Conservation (phyloP, 805 yeast genomes). For the Pichia cabralensis region DNA sequence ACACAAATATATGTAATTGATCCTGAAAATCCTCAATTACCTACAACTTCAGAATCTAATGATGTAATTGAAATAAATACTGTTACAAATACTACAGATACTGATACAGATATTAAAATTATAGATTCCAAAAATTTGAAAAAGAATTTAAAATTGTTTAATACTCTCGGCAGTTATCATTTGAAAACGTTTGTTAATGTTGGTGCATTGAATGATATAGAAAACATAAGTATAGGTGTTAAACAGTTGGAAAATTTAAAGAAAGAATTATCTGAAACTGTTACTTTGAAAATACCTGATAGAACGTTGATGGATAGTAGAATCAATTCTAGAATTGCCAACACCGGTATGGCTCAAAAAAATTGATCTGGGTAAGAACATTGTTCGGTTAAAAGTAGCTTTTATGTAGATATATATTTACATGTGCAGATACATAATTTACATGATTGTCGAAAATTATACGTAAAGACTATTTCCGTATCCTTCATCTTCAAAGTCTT, state of each 20-base stretch:
- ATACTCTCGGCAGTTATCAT: constrained; percentile 46
- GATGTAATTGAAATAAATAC: too few species aligned
- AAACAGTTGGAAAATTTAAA: constrained; percentile 53
- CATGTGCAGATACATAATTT: too few species aligned
- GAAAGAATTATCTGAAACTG: constrained; percentile 54
- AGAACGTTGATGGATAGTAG: constrained; percentile 76
- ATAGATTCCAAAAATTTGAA: neutral
- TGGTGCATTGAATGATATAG: constrained; percentile 64
- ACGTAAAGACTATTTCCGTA: too few species aligned
- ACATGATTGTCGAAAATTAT: too few species aligned
- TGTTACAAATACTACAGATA: neutral
- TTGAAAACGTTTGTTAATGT: constrained; percentile 64
- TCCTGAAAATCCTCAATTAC: constrained; percentile 1
- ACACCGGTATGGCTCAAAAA: too few species aligned
- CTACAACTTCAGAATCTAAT: too few species aligned
- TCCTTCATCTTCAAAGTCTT: constrained; percentile 14
- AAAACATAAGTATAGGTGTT: constrained; percentile 54
- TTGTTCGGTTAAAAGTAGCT: too few species aligned
- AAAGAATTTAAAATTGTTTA: constrained; percentile 24
- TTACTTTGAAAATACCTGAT: constrained; percentile 66
- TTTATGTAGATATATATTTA: too few species aligned
- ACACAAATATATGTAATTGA: constrained; percentile 36
- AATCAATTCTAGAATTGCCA: constrained; percentile 29
- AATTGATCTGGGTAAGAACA: too few species aligned
- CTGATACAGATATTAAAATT: neutral